Evolutionary conservation across 2,329 filamentous ascomycete genomes (phyloP).

Genomic region (Cytospora piceae): DNA sequence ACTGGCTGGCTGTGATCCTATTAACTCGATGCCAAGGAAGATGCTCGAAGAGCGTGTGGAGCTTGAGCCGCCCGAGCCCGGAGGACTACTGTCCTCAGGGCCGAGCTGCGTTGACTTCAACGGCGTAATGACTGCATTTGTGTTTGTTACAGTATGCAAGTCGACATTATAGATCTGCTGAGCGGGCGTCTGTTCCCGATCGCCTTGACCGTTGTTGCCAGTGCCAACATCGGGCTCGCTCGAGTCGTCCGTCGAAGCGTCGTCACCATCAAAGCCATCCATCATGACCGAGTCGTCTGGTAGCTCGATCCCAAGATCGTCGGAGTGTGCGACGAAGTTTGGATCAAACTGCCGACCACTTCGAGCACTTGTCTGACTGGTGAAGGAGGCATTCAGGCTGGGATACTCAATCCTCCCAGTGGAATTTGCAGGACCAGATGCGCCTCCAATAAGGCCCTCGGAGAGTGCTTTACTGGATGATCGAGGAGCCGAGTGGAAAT

Average conservation of each 20-base stretch:
- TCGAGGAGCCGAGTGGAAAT: constrained; percentile 7
- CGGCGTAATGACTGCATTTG: background rate
- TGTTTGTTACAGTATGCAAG: constrained; percentile 1
- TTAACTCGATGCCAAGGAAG: constrained; percentile 24
- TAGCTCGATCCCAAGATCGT: constrained; percentile 38
- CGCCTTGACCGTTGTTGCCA: background rate
- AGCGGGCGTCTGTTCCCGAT: constrained; percentile 4
- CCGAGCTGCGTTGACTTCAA: background rate
- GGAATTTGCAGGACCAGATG: background rate
- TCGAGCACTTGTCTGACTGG: constrained; percentile 46
- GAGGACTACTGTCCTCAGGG: background rate
- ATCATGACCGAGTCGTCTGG: constrained; percentile 14
- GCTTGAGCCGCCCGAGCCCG: constrained; percentile 17
- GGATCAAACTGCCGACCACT: constrained; percentile 57
- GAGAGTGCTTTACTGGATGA: background rate
- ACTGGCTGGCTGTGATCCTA: constrained; percentile 24
- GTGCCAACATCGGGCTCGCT: background rate
- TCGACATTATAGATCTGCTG: constrained; percentile 14
- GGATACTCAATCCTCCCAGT: constrained; percentile 36
- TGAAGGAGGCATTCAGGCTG: constrained; percentile 39
- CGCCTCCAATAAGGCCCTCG: background rate
- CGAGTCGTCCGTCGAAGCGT: background rate
- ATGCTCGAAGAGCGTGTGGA: constrained; percentile 24
- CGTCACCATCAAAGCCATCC: constrained; percentile 18
- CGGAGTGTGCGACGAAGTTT: constrained; percentile 37